Base-by-base conservation (phyloP, 2,329 filamentous ascomycete species). In the Ophiostoma australiae region DNA sequence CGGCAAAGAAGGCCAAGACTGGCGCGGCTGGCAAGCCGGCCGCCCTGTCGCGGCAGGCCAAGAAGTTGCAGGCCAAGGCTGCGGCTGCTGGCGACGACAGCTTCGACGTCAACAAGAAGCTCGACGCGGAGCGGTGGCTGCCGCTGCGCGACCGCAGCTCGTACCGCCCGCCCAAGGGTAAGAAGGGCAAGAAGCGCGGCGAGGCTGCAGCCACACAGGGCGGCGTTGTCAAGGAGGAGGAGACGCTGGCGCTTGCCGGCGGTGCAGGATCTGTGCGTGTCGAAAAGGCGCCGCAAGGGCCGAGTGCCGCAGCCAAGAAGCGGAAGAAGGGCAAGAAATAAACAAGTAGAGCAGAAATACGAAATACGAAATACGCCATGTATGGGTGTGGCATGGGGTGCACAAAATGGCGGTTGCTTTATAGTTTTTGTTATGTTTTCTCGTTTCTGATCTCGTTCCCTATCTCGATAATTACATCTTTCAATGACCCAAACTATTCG, bases 81-180 rank as follows among this genome's bases (percentile, higher is more conserved):
- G 71, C 63, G 20, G 70, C 73, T 68, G 61, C 82, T 0, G 72
- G 35, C 33, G 66, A 67, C 41, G 68, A 15, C 66, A 70, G 27
- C 37, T 92, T 88, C 77, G 91, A 93, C 72, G 86, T 91, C 69
- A 87, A 85, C 75, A 96, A 93, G 83, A 89, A 89, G 74, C 87
- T 92, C 44, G 95, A 99, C 79, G 90, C 93, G 0, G 95, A 99
- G 81, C 86, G 95, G 73, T 99, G 95, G 95, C 81, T 99, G 72
- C 94, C 95, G 15, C 84, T 98, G 76, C 89, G 91, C 69, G 95
- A 99, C 79, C 87, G 95, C 71, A 95, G 91, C 76, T 91, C 89
- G 58, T 99, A 97, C 80, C 85, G 91, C 67, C 93, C 94, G 8
- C 97, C 95, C 82, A 93, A 93, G 6, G 93, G 93, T 4, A 93